Percentiles rank a stretch among this genome's conserved stretches.
These are phyloP conservation scores for Fusarium longipes DNA, from an alignment of 2,329 filamentous ascomycete genomes.

Conservation along the genomic window DNA sequence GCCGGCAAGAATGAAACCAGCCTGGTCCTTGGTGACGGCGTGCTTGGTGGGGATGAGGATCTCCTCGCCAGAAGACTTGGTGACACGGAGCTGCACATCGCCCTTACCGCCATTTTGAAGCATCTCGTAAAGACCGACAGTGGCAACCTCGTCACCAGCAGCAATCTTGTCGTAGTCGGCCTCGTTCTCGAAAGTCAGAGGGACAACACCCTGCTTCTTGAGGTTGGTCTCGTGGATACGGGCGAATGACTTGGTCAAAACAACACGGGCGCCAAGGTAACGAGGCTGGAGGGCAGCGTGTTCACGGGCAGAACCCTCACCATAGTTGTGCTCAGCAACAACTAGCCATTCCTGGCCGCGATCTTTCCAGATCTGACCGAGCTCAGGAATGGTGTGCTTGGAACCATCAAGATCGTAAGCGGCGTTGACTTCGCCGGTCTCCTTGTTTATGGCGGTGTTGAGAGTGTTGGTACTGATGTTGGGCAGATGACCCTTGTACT, in stretches of 20 bases:
- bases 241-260: conserved; percentile 87
- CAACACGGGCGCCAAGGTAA: conserved; percentile 87
- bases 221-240: conserved; percentile 95
- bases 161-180: conserved; percentile 86
- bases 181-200: conserved; percentile 89
- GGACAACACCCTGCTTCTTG: conserved; percentile 97
- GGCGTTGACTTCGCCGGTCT: conserved; percentile 90
- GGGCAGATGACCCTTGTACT: conserved; percentile 98
- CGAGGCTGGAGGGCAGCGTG: conserved; percentile 90
- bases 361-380: conserved; percentile 85
- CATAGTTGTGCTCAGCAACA: conserved; percentile 97
- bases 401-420: conserved; percentile 88
- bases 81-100: conserved; percentile 76
- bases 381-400: conserved; percentile 82
- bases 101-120: conserved; percentile 82
- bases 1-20: conserved; percentile 89
- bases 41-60: conserved; percentile 83
- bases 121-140: conserved; percentile 85
- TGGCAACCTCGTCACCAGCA: conserved; percentile 85
- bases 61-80: conserved; percentile 70
- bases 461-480: conserved; percentile 98
- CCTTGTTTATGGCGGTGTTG: conserved; percentile 92
- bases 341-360: conserved; percentile 86
- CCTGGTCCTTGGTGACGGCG: conserved; percentile 89
- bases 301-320: conserved; percentile 88